phyloP scores from a whole-genome alignment of 371 early-diverging fungal species.

The Lichtheimia hyalospora region DNA sequence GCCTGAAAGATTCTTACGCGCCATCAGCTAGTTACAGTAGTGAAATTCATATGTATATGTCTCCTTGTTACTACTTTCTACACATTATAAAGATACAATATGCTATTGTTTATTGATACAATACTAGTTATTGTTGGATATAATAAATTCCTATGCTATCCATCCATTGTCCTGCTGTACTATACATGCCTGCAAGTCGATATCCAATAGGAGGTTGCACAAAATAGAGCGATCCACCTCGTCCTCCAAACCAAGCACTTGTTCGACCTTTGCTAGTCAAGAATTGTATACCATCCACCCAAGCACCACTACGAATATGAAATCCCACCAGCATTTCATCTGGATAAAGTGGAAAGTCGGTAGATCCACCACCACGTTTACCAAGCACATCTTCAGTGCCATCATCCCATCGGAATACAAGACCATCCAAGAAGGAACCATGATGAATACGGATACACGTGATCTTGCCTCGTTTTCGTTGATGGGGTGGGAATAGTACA shows the following conservation, averaged over 20 bases:
- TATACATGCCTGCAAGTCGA: slow-evolving; percentile 53
- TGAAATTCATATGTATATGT: too few species aligned
- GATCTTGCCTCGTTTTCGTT: slow-evolving; percentile 11
- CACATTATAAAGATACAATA: too few species aligned
- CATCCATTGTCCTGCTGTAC: slow-evolving; percentile 50
- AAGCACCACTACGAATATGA: slow-evolving; percentile 50
- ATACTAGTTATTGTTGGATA: too few species aligned
- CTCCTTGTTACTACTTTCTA: too few species aligned
- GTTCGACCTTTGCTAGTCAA: slow-evolving; percentile 41
- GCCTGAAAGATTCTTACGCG: too few species aligned
- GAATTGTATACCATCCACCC: slow-evolving; percentile 66
- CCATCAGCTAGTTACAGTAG: too few species aligned
- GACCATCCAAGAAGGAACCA: slow-evolving; percentile 54
- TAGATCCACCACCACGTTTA: slow-evolving; percentile 29
- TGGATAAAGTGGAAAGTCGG: slow-evolving; percentile 21
- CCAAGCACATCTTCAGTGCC: slow-evolving; percentile 38
- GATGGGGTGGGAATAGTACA: slow-evolving; percentile 2
- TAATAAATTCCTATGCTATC: slow-evolving; percentile 46
- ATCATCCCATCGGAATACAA: slow-evolving; percentile 43
- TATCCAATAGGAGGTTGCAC: slow-evolving; percentile 49
- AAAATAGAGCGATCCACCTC: slow-evolving; percentile 41
- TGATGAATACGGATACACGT: slow-evolving; percentile 37
- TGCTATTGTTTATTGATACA: too few species aligned
- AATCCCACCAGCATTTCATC: slow-evolving; percentile 49
- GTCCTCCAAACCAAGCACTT: slow-evolving; percentile 61